Evolutionary conservation across 768 basidiomycete genomes (phyloP), one percentile per base, ranked within the genome.

Genomic region (Mycena leptocephala): DNA sequence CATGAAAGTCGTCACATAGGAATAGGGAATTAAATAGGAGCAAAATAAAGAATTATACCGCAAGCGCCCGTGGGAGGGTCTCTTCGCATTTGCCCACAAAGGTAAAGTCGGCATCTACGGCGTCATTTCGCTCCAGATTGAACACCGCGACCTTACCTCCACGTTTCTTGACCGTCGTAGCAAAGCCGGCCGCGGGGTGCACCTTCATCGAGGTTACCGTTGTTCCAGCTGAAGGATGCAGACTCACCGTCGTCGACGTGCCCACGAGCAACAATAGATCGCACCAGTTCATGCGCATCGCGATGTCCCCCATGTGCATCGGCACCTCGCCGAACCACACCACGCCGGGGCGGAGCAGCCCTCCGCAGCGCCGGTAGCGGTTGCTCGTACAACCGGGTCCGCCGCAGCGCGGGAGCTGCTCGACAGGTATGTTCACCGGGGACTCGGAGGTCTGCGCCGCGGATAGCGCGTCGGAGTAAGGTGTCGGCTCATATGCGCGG

Each of bases 261-360:
- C 88, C 88, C 6, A 89, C 78, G 28, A 88, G 83, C 24, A 89
- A 63, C 14, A 78, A 76, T 18, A 89, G 61, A 72, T 88, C 88
- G 8, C 79, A 82, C 66, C 77, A 53, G 20, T 81, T 72, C 18
- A 87, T 76, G 2, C 81, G 46, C 37, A 75, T 46, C 30, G 75
- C 75, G 43, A 88, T 85, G 51, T 83, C 78, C 22, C 80, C 79
- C 72, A 85, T 35, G 37, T 80, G 77, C 11, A 72, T 56, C 4
- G 84, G 82, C n/a, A 67, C 70, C 76, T 88, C 88, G 0, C 83
- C 86, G 72, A 88, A 88, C 88, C 87, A 88, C 7, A 88, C 85
- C 6, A 88, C 86, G 2, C 79, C 85, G 0, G 88, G 88, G 3
- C 88, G 77, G 24, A 81, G 61, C 22, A 88, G 80, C 2, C 79